Evolutionary conservation across 352 stramenopile genomes (phyloP).

Genomic region (Phytophthora sp.): DNA sequence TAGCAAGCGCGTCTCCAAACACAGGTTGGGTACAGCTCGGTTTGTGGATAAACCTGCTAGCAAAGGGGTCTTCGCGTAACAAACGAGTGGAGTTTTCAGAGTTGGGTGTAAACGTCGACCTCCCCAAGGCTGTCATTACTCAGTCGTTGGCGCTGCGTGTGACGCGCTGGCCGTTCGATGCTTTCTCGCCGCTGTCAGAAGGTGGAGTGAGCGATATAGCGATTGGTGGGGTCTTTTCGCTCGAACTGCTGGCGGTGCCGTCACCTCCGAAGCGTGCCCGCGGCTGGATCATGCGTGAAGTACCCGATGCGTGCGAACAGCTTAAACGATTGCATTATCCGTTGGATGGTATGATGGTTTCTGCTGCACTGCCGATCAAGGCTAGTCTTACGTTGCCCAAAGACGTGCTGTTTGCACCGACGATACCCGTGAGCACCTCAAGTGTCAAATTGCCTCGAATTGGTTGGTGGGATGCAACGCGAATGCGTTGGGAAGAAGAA

Average conservation of each 20-base stretch:
- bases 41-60: slow-evolving; percentile 77
- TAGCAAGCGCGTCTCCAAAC: slow-evolving; percentile 50
- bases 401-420: slow-evolving; percentile 56
- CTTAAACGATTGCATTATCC: slow-evolving; percentile 78
- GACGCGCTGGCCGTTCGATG: slow-evolving; percentile 69
- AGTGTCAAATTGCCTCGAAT: slow-evolving; percentile 46
- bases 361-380: slow-evolving; percentile 71
- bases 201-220: slow-evolving; percentile 41
- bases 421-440: not conserved
- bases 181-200: slow-evolving; percentile 29
- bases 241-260: slow-evolving; percentile 76
- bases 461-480: slow-evolving; percentile 68
- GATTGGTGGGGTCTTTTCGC: slow-evolving; percentile 64
- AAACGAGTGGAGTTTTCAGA: slow-evolving; percentile 80
- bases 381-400: slow-evolving; percentile 54
- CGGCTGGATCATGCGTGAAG: slow-evolving; percentile 81
- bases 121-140: slow-evolving; percentile 81
- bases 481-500: slow-evolving; percentile 73
- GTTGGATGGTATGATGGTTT: slow-evolving; percentile 75
- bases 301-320: slow-evolving; percentile 57
- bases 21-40: slow-evolving; percentile 59
- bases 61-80: slow-evolving; percentile 75
- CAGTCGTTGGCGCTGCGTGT: slow-evolving; percentile 78
- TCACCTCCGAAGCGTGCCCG: slow-evolving; percentile 69
- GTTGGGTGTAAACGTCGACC: slow-evolving; percentile 65